Evolutionary conservation across 345 rosid species (phyloP), one percentile per base, ranked within the genome.

Genomic region (Firmiana major): DNA sequence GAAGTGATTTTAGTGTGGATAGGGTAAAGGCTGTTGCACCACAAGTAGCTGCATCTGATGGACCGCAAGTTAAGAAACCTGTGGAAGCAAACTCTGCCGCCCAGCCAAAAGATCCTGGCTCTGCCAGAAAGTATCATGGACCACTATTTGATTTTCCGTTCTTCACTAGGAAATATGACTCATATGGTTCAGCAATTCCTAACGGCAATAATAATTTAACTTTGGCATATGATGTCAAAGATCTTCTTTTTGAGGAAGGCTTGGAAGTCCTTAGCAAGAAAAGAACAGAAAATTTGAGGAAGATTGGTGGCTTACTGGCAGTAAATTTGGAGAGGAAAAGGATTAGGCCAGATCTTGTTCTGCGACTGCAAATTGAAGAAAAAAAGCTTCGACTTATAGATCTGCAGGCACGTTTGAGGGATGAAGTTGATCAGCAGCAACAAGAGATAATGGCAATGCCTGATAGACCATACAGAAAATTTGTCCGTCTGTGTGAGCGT

Each of bases 391-490:
- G 83, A 79, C 93, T 97, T 81, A 68, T 88, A 46, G 94, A 87
- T 82, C 79, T 91, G 73, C 99, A 94, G 87, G 84, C 97, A 4
- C 98, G 93, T 54, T 82, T 97, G 77, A 89, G 98, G 84, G 97
- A 91, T 76, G 96, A 92, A 80, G 97, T 97, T 75, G 98, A 97
- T 83, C 89, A 88, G 75, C 96, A 92, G 58, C 99, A 97, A 79
- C 97, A 97, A 84, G 98, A 92, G 84, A 97, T 97, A 79, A 97
- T 92, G 98, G 89, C 90, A 78, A 97, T 97, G 99, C 97, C 99
- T 67, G 98, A 97, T 82, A 88, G 99, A 80, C 98, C 95, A 48
- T 97, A 97, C 82, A 86, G 98, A 63, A 97, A 97, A 83, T 97
- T 97, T 92, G 97, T 97, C 77, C 90, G 98, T 79, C 75, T 97